Conservation (phyloP, 495 filamentous ascomycete species). For the Podospora pseudopauciseta region DNA sequence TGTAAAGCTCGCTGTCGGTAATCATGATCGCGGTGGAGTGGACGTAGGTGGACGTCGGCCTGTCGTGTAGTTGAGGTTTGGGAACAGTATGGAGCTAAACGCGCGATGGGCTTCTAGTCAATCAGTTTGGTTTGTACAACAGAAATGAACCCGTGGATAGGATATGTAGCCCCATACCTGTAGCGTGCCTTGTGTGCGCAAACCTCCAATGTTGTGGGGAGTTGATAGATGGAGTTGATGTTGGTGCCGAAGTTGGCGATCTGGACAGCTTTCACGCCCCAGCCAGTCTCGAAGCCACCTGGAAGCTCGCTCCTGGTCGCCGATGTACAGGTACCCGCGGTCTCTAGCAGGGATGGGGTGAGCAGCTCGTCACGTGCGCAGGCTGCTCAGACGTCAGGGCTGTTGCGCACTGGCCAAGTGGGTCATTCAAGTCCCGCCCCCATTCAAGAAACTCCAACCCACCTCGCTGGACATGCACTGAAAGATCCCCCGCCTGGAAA, state of each 20-base stretch:
- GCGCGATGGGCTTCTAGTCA: neutral
- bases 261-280: slow-evolving; percentile 31
- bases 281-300: slow-evolving; percentile 10
- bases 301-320: slow-evolving; percentile 1
- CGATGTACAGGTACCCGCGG: slow-evolving; percentile 17
- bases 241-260: slow-evolving; percentile 9
- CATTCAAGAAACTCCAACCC: slow-evolving; percentile 15
- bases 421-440: slow-evolving; percentile 13
- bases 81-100: neutral
- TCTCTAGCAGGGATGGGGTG: neutral
- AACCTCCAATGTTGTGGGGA: neutral
- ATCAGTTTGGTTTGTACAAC: neutral
- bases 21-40: slow-evolving; percentile 56
- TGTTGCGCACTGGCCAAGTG: slow-evolving; percentile 13
- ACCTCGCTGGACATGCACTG: slow-evolving; percentile 15
- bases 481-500: slow-evolving; percentile 28
- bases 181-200: slow-evolving; percentile 1
- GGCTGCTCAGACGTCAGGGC: slow-evolving; percentile 24
- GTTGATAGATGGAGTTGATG: slow-evolving; percentile 9
- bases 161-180: neutral
- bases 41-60: slow-evolving; percentile 1
- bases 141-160: neutral
- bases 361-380: slow-evolving; percentile 20
- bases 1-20: slow-evolving; percentile 77
- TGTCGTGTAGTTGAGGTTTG: neutral